Conservation (phyloP, 805 yeast species). For the Alloascoidea hylecoeti region DNA sequence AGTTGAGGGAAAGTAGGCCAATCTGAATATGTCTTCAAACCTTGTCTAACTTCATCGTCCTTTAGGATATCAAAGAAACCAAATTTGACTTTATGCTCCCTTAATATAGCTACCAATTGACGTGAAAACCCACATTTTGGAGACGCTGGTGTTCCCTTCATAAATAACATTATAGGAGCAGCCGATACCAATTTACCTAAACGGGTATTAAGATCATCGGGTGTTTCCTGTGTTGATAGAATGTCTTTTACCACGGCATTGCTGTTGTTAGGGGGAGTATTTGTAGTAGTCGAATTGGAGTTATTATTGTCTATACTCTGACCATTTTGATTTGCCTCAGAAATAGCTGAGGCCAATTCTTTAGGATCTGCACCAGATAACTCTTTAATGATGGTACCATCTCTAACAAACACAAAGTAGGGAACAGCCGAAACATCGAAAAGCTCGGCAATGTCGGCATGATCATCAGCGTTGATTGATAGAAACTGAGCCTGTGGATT, state of each 20-base stretch:
- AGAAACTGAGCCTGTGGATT: slow-evolving; percentile 39
- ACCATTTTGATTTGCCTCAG: neutral
- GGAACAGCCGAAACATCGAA: slow-evolving; percentile 78
- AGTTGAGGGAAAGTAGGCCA: slow-evolving; percentile 91
- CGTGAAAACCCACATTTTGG: slow-evolving; percentile 87
- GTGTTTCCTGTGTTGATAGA: slow-evolving; percentile 39
- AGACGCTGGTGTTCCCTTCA: slow-evolving; percentile 82
- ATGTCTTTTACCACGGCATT: slow-evolving; percentile 4
- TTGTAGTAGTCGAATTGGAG: neutral
- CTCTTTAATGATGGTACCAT: slow-evolving; percentile 65
- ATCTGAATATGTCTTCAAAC: slow-evolving; percentile 61
- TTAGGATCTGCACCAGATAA: slow-evolving; percentile 76
- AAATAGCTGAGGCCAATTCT: slow-evolving; percentile 32
- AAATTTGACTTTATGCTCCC: slow-evolving; percentile 77
- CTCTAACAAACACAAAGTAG: slow-evolving; percentile 57
- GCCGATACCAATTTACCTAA: slow-evolving; percentile 60
- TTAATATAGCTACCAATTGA: slow-evolving; percentile 72
- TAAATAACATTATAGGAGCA: slow-evolving; percentile 79
- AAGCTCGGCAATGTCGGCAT: slow-evolving; percentile 58
- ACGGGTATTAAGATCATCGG: slow-evolving; percentile 56
- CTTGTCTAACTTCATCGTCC: slow-evolving; percentile 73
- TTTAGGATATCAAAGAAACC: slow-evolving; percentile 78
- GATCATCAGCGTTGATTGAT: slow-evolving; percentile 66
- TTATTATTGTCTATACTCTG: slow-evolving; percentile 8
- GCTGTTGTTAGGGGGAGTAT: slow-evolving; percentile 6